Conservation (phyloP, 352 stramenopile genomes). For the Phytophthora vignae region DNA sequence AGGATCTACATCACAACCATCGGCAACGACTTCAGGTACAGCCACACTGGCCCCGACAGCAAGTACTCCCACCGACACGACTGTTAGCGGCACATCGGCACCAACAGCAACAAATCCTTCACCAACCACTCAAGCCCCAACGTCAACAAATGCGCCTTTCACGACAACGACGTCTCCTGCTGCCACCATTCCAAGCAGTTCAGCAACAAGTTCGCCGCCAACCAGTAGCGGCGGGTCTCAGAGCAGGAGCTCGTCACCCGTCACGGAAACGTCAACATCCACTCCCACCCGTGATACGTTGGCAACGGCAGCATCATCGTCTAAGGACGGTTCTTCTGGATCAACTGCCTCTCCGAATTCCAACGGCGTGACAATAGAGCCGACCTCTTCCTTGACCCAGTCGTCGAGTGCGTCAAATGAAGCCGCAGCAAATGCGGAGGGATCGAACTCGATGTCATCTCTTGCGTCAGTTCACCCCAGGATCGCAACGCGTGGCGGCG, state of each 20-base stretch:
- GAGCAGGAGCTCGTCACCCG: neutral
- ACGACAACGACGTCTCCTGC: neutral
- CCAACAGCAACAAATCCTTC: neutral
- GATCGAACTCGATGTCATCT: slow-evolving; percentile 13
- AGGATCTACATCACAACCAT: slow-evolving; percentile 9
- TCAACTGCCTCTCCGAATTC: slow-evolving; percentile 13
- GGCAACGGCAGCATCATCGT: slow-evolving; percentile 8
- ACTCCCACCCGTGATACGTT: slow-evolving; percentile 2
- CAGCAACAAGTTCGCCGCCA: no score
- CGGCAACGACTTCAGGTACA: slow-evolving; percentile 2
- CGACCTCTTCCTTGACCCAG: slow-evolving; percentile 7
- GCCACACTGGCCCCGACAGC: slow-evolving; percentile 2
- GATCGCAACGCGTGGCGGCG: slow-evolving; percentile 1
- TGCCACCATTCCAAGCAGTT: no score
- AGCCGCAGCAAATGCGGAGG: slow-evolving; percentile 1
- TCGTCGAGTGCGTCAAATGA: slow-evolving; percentile 11
- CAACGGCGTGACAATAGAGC: slow-evolving; percentile 11
- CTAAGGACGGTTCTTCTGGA: slow-evolving; percentile 5
- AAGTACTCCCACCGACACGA: slow-evolving; percentile 1
- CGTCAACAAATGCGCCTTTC: neutral
- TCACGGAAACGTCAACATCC: neutral
- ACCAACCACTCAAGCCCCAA: neutral
- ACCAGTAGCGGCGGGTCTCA: neutral
- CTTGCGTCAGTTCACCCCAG: slow-evolving; percentile 15
- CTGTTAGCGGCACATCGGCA: neutral